Conservation (phyloP, 2,329 filamentous ascomycete genomes). For the Fonsecaea erecta region DNA sequence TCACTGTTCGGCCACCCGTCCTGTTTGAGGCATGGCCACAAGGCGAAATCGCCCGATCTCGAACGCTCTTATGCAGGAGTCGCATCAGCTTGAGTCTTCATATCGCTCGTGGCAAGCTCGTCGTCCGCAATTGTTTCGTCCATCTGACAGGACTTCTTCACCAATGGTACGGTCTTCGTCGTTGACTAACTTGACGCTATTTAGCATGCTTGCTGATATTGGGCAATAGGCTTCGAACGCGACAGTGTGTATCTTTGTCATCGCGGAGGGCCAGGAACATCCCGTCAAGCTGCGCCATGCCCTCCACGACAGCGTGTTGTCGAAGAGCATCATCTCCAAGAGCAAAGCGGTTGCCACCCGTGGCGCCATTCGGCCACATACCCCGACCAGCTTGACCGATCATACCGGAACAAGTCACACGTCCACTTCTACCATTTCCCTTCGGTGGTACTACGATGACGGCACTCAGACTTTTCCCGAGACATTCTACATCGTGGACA, state of each 20-base stretch:
- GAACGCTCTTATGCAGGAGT: conserved; percentile 19
- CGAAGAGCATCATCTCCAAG: conserved; percentile 29
- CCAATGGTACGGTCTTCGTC: conserved; percentile 27
- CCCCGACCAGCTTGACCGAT: conserved; percentile 23
- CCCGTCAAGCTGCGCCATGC: conserved; percentile 27
- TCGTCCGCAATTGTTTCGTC: conserved; percentile 32
- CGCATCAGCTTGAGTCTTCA: conserved; percentile 25
- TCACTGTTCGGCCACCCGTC: conserved; percentile 6
- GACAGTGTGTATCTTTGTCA: conserved; percentile 25
- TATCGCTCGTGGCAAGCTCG: conserved; percentile 33
- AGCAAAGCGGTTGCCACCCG: conserved; percentile 27
- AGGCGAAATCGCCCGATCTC: conserved; percentile 21
- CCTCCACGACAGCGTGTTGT: conserved; percentile 14
- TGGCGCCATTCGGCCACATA: conserved; percentile 13
- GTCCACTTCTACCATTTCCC: conserved; percentile 24
- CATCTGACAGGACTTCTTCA: conserved; percentile 11
- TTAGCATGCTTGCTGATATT: background rate
- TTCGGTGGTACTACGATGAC: conserved; percentile 33
- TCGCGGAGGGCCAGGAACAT: conserved; percentile 32
- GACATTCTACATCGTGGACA: conserved; percentile 34
- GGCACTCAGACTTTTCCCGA: conserved; percentile 32
- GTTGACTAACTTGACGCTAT: background rate
- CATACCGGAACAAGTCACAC: conserved; percentile 19
- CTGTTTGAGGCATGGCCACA: conserved; percentile 24
- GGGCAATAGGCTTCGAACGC: background rate